Percentiles rank a stretch among this genome's conserved stretches.
Conservation (phyloP, 305 asterid genomes). For the Salvia sclarea region DNA sequence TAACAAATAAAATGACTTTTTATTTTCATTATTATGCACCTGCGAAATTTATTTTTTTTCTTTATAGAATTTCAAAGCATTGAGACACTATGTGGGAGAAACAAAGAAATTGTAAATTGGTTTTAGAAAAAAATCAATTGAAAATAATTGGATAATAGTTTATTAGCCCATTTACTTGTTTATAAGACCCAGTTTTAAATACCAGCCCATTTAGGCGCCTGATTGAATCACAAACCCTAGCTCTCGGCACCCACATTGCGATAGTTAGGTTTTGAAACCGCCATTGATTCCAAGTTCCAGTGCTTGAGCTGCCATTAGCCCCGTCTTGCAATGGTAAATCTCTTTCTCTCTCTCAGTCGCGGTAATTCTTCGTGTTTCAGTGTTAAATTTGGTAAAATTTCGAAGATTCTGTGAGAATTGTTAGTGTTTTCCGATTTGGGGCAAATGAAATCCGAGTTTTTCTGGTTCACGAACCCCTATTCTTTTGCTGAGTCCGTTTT, state of each 20-base stretch:
- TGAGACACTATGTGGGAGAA: too few species aligned
- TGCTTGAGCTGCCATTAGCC: not conserved
- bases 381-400: not conserved
- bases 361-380: not conserved
- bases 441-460: not conserved
- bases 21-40: too few species aligned
- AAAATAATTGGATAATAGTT: not conserved
- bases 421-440: not conserved
- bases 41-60: too few species aligned
- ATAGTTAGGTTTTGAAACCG: not conserved
- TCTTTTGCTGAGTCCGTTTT: too few species aligned
- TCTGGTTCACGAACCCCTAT: too few species aligned
- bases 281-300: not conserved
- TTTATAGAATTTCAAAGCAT: too few species aligned
- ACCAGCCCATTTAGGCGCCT: not conserved
- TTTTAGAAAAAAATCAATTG: too few species aligned
- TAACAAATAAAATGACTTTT: too few species aligned
- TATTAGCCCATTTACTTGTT: not conserved
- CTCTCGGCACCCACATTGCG: not conserved
- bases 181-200: not conserved
- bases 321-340: not conserved
- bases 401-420: not conserved
- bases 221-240: conserved; percentile 30
- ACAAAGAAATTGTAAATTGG: too few species aligned
- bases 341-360: not conserved